Evolutionary conservation across 1,139 yeast genomes (phyloP).

Genomic region (Geotrichum reessii): DNA sequence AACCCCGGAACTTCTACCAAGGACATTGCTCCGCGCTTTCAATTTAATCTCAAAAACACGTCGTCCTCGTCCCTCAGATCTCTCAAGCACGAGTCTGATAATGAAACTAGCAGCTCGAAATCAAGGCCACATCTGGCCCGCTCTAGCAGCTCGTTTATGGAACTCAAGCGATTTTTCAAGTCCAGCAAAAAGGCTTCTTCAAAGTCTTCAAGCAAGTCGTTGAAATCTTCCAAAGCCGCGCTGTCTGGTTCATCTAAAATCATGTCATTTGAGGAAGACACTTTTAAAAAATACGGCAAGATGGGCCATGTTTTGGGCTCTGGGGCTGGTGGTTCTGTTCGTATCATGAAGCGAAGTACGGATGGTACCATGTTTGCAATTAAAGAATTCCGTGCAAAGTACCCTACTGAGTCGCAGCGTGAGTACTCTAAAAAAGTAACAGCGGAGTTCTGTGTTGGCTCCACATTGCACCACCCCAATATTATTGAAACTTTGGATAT

Average conservation of each 20-base stretch:
- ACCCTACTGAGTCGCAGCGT: slow-evolving; percentile 76
- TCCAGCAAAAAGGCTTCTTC: slow-evolving; percentile 16
- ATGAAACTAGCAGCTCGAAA: slow-evolving; percentile 17
- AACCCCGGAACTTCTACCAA: slow-evolving; percentile 29
- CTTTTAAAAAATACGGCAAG: slow-evolving; percentile 74
- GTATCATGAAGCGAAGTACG: slow-evolving; percentile 70
- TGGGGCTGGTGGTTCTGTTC: slow-evolving; percentile 96
- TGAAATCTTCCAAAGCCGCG: slow-evolving; percentile 5
- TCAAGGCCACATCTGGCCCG: slow-evolving; percentile 19
- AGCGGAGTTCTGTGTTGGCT: slow-evolving; percentile 94
- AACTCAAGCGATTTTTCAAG: slow-evolving; percentile 38
- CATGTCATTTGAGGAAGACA: slow-evolving; percentile 39
- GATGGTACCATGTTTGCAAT: slow-evolving; percentile 89
- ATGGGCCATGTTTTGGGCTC: slow-evolving; percentile 87
- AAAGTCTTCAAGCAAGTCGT: too few relatives aligned
- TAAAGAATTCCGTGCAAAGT: slow-evolving; percentile 84
- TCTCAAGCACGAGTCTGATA: slow-evolving; percentile 12
- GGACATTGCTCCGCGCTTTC: slow-evolving; percentile 36
- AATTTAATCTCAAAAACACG: slow-evolving; percentile 23
- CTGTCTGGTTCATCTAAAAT: slow-evolving; percentile 21
- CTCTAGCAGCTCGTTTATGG: slow-evolving; percentile 36
- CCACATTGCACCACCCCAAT: slow-evolving; percentile 89
- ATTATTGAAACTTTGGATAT: slow-evolving; percentile 91
- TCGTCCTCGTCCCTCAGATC: not conserved
- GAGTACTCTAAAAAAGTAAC: slow-evolving; percentile 96